Base-by-base conservation (phyloP, 1,139 yeast genomes). In the Hyphopichia khmerensis region DNA sequence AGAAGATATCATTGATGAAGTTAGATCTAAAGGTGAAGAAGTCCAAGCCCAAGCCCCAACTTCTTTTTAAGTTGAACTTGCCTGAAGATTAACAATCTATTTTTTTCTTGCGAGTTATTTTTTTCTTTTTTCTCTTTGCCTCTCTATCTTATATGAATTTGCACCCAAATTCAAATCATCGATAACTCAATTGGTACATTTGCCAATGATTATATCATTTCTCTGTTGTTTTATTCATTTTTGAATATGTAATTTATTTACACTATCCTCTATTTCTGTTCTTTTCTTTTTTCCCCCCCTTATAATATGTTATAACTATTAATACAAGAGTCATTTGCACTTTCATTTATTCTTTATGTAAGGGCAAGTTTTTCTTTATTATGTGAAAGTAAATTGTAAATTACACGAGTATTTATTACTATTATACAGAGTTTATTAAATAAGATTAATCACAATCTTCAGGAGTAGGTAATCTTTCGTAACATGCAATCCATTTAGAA, bases 401-500 rank as follows among this genome's bases (percentile, higher is more conserved):
- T 26, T 26, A 26, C 9, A 26, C 9, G 24, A 6, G 5, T 9
- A 6, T 13, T 27, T 30, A 30, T 7, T 15, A 19, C 19, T 30
- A 32, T 14, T 35, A 35, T 35, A 23, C 34, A 32, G 15, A 24
- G 13, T 8, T 9, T 11, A 9, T 26, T 11, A 9, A 9, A 7
- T 14, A 29, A n/a, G 17, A n/a, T 43, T 55, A 62, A 35, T 51
- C 62, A 48, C 66, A 61, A 35, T 59, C 69, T 19, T 59, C 67
- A 2, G 88, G 89, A 42, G 75, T 75, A 41, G 89, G 83, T 43
- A 84, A 60, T 59, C 99, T 79, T 60, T 74, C 79, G 64, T 83
- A 93, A 61, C 98, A 93, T 18, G 98, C 98, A 33, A 90, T 77
- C 66, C 77, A 93, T 63, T 93, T 93, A 48, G 72, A 73, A 26